A percentile compares a stretch with the other conserved stretches of the same genome.
These are phyloP conservation scores for Pelagomonas calceolata DNA, from an alignment of 108 stramenopile genomes.

Conservation along the genomic window DNA sequence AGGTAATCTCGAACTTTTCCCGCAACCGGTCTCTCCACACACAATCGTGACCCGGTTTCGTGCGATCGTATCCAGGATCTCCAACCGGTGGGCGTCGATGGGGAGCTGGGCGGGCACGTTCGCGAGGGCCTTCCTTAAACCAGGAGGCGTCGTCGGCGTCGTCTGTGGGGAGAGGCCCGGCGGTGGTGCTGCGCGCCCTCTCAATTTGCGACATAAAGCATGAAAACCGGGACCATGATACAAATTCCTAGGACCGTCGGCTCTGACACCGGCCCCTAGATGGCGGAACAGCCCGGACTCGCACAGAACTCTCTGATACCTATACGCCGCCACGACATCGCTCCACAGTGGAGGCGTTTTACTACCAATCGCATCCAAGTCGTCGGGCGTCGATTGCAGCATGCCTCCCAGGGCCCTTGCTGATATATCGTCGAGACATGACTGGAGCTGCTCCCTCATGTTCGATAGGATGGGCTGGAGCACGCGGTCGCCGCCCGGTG, in stretches of 20 bases:
- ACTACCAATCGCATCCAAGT: too few species aligned
- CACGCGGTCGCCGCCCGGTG: too few species aligned
- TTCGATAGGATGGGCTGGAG: background rate
- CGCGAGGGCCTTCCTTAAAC: background rate
- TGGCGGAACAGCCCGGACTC: too few species aligned
- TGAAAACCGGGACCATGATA: constrained; percentile 21
- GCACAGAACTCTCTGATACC: background rate
- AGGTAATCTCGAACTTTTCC: constrained; percentile 68
- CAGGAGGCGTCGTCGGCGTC: background rate
- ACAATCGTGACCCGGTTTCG: constrained; percentile 31
- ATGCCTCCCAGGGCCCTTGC: constrained; percentile 13
- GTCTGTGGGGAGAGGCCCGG: constrained; percentile 9
- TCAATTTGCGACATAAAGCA: too few species aligned
- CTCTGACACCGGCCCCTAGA: constrained; percentile 2
- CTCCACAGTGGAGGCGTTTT: too few species aligned
- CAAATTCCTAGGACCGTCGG: constrained; percentile 14
- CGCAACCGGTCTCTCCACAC: constrained; percentile 51
- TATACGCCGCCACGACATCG: constrained; percentile 16
- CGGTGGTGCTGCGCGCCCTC: too few species aligned
- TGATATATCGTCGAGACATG: too few species aligned
- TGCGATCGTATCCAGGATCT: constrained; percentile 25
- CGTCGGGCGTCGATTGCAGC: constrained; percentile 17
- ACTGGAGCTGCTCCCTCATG: constrained; percentile 9
- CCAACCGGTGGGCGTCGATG: constrained; percentile 24
- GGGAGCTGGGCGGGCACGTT: constrained; percentile 15